Conservation (phyloP, 2,329 filamentous ascomycete species). For the Sporothrix euskadiensis region DNA sequence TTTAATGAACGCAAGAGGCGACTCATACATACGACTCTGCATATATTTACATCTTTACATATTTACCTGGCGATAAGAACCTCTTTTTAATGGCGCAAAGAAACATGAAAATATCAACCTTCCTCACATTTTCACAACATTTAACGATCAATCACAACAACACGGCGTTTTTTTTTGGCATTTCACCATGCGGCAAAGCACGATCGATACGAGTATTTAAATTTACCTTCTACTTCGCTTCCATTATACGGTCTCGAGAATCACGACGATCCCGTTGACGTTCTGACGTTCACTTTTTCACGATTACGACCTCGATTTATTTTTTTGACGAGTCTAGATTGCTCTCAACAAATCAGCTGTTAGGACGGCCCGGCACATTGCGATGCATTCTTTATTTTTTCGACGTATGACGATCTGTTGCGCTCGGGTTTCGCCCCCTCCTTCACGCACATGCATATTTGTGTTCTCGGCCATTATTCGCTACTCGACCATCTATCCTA, state of each 20-base stretch:
- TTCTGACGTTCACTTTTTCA: background rate
- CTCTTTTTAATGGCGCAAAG: conserved; percentile 4
- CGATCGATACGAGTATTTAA: background rate
- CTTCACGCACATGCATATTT: background rate
- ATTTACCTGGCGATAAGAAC: background rate
- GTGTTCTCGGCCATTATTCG: background rate
- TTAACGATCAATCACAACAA: conserved; percentile 13
- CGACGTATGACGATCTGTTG: conserved; percentile 1
- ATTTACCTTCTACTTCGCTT: background rate
- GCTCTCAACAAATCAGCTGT: conserved; percentile 1
- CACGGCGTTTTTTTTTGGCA: conserved; percentile 16
- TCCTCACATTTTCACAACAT: background rate
- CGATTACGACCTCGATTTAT: background rate
- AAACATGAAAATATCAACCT: background rate
- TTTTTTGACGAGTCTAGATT: background rate
- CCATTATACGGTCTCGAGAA: background rate
- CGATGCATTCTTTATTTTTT: background rate
- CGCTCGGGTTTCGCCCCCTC: background rate
- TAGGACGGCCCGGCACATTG: background rate
- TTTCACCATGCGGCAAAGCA: background rate
- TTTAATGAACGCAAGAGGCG: conserved; percentile 4
- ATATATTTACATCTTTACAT: background rate
- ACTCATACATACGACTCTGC: background rate
- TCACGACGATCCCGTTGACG: background rate
- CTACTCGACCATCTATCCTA: background rate